phyloP scores from a whole-genome alignment of 2,329 filamentous ascomycete species.

The Paraphoma sp. region DNA sequence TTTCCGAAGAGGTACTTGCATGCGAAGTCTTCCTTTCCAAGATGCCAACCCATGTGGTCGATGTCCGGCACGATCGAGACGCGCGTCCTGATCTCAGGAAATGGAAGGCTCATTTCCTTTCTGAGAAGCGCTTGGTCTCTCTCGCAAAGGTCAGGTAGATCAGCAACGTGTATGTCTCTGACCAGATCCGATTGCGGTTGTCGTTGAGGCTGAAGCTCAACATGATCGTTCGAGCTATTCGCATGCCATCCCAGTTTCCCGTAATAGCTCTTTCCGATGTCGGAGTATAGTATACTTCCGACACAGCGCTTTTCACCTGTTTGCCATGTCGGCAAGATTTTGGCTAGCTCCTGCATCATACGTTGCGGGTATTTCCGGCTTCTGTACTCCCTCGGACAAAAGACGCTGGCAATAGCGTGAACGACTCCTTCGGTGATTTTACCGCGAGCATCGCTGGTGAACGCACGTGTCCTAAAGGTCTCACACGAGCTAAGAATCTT shows the following conservation, averaged over 20 bases:
- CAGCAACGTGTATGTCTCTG: conserved; percentile 60
- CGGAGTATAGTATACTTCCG: conserved; percentile 82
- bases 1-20: conserved; percentile 62
- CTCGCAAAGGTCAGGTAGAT: conserved; percentile 65
- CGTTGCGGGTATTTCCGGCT: conserved; percentile 75
- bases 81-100: conserved; percentile 49
- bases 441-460: conserved; percentile 50
- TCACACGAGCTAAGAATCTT: conserved; percentile 63
- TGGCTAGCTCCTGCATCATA: conserved; percentile 74
- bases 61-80: conserved; percentile 72
- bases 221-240: conserved; percentile 72
- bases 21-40: conserved; percentile 78
- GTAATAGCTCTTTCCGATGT: conserved; percentile 84
- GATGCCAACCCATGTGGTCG: conserved; percentile 74
- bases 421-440: conserved; percentile 61
- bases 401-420: conserved; percentile 79
- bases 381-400: conserved; percentile 68
- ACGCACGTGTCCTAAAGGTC: conserved; percentile 50
- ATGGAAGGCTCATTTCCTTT: conserved; percentile 49
- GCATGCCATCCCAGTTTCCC: conserved; percentile 74
- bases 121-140: conserved; percentile 63
- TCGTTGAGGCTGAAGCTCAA: conserved; percentile 57
- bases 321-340: conserved; percentile 59
- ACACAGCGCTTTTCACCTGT: conserved; percentile 40
- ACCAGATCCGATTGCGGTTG: conserved; percentile 5